phyloP scores from a whole-genome alignment of 257 asterid genomes.

The Rehmannia glutinosa region DNA sequence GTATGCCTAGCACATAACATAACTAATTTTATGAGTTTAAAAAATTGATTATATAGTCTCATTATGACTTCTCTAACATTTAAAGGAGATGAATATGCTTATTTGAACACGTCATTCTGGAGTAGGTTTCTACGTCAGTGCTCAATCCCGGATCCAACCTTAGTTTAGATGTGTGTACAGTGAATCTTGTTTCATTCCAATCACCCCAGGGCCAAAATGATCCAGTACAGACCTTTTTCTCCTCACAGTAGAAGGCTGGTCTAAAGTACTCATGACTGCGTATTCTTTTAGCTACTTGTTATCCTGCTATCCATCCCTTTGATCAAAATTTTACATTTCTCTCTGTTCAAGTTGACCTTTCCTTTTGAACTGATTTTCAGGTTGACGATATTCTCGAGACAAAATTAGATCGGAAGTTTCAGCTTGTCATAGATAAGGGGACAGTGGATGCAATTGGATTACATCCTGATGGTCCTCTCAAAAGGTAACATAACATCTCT shows the following conservation, averaged over 20 bases:
- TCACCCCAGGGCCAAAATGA: not conserved
- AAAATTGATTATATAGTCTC: not conserved
- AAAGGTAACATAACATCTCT: conserved; percentile 48
- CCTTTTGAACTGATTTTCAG: conserved; percentile 41
- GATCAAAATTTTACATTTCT: not conserved
- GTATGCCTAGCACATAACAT: too few relatives aligned
- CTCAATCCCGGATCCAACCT: not conserved
- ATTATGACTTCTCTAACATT: not conserved
- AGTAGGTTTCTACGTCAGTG: not conserved
- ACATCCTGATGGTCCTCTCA: conserved; percentile 94
- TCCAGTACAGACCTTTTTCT: not conserved
- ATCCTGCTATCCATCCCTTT: not conserved
- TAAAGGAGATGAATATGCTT: not conserved
- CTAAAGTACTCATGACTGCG: not conserved
- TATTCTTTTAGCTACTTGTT: not conserved
- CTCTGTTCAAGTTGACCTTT: not conserved
- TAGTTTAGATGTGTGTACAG: not conserved
- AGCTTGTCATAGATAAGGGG: conserved; percentile 89
- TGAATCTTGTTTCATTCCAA: not conserved
- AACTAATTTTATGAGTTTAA: too few relatives aligned
- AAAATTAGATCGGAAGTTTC: conserved; percentile 72
- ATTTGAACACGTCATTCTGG: not conserved
- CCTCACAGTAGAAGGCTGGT: not conserved
- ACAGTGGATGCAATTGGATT: conserved; percentile 96
- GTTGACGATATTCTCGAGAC: conserved; percentile 94